These are phyloP conservation scores for Paratrypanosoma confusum DNA, from an alignment of 208 protist genomes.

Conservation along the genomic window DNA sequence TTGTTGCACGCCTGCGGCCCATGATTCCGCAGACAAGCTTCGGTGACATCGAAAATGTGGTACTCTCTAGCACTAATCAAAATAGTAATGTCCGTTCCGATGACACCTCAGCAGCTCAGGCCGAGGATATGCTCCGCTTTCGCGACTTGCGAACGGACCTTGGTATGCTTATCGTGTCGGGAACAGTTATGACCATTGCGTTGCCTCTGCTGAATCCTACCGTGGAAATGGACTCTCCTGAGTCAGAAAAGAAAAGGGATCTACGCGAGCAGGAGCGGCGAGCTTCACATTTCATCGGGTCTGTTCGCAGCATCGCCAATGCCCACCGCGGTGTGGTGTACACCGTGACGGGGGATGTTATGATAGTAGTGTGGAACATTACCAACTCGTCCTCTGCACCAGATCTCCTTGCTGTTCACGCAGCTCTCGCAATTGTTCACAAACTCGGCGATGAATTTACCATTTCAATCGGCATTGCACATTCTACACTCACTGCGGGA, in stretches of 20 bases:
- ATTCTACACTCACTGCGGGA: not conserved
- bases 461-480: constrained; percentile 3
- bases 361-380: constrained; percentile 4
- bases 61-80: constrained; percentile 3
- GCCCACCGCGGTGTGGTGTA: constrained; percentile 1
- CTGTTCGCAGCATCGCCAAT: not conserved
- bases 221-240: too few species aligned
- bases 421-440: constrained; percentile 1
- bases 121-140: not conserved
- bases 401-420: not conserved
- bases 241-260: too few species aligned
- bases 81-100: not conserved
- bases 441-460: not conserved
- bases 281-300: not conserved
- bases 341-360: constrained; percentile 1
- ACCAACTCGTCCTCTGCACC: constrained; percentile 1
- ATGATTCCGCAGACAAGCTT: constrained; percentile 6
- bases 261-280: too few species aligned
- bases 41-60: constrained; percentile 10
- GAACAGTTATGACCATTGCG: constrained; percentile 3
- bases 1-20: not conserved
- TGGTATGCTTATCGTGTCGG: constrained; percentile 2
- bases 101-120: not conserved
- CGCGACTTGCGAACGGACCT: constrained; percentile 3
- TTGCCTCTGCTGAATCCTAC: too few species aligned